Conservation (phyloP, 1,139 yeast genomes). For the Hansenula anomala region DNA sequence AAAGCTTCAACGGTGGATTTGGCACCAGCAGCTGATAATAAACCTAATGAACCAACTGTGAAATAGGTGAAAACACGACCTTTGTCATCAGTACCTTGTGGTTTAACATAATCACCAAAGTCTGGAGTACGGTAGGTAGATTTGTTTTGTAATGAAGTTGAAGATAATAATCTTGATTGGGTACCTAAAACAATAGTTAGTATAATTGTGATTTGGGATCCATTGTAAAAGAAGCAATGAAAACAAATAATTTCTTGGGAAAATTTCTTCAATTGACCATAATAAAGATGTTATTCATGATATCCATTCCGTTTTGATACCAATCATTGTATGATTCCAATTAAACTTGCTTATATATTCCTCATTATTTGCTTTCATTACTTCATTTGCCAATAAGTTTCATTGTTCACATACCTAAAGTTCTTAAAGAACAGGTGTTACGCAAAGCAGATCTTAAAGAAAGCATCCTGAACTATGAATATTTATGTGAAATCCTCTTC, state of each 20-base stretch:
- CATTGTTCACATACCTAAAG: conserved; percentile 23
- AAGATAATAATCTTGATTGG: conserved; percentile 39
- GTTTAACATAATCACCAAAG: conserved; percentile 76
- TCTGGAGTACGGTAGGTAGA: conserved; percentile 92
- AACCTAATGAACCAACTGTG: conserved; percentile 97
- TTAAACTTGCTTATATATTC: too few relatives aligned
- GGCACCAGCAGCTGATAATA: conserved; percentile 93
- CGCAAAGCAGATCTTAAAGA: conserved; percentile 49
- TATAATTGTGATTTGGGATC: too few relatives aligned
- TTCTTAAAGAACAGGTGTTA: conserved; percentile 43
- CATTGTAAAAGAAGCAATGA: too few relatives aligned
- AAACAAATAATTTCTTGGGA: too few relatives aligned
- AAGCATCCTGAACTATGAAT: conserved; percentile 22
- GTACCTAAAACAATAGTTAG: conserved; percentile 22
- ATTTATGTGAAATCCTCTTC: background rate
- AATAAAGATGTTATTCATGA: too few relatives aligned
- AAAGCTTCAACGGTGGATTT: conserved; percentile 97
- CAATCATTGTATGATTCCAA: too few relatives aligned
- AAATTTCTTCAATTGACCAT: too few relatives aligned
- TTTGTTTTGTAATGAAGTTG: conserved; percentile 49
- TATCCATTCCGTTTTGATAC: too few relatives aligned
- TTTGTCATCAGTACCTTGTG: conserved; percentile 61
- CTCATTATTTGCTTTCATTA: too few relatives aligned
- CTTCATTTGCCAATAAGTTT: too few relatives aligned
- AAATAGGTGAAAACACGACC: conserved; percentile 88